Evolutionary conservation across 768 basidiomycete genomes (phyloP).

Genomic region (Termitomyces sp.): DNA sequence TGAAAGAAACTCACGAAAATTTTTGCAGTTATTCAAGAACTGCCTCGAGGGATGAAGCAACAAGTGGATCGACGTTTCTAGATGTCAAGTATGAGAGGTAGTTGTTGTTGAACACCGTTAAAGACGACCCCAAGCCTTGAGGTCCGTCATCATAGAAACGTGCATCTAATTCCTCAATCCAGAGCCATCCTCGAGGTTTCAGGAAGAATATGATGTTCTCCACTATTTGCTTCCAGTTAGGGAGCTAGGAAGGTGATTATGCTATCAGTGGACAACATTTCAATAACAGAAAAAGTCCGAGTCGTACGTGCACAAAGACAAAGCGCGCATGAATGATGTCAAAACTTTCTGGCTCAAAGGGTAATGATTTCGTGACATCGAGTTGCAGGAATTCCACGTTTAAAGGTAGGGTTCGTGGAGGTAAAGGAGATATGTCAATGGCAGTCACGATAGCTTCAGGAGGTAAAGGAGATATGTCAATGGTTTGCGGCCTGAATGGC

Average conservation of each 20-base stretch:
- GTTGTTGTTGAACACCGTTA: background rate
- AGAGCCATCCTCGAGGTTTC: background rate
- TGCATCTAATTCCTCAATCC: background rate
- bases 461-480: no score
- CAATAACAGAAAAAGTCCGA: background rate
- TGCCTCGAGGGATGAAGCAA: background rate
- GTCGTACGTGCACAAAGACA: background rate
- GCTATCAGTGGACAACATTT: no score
- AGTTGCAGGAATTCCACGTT: background rate
- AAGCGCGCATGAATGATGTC: background rate
- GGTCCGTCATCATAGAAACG: background rate
- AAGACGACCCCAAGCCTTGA: background rate
- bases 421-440: background rate
- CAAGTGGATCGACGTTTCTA: background rate
- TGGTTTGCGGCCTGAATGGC: background rate
- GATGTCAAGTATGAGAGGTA: background rate
- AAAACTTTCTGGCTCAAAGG: background rate
- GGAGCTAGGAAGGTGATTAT: background rate
- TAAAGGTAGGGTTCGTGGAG: background rate
- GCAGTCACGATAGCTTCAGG: background rate
- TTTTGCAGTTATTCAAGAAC: background rate
- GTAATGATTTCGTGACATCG: background rate
- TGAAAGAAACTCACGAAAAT: background rate
- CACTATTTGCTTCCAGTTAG: background rate
- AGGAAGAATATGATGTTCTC: background rate